Base-by-base conservation (phyloP, 2,329 filamentous ascomycete genomes). In the Fusarium sublunatum region DNA sequence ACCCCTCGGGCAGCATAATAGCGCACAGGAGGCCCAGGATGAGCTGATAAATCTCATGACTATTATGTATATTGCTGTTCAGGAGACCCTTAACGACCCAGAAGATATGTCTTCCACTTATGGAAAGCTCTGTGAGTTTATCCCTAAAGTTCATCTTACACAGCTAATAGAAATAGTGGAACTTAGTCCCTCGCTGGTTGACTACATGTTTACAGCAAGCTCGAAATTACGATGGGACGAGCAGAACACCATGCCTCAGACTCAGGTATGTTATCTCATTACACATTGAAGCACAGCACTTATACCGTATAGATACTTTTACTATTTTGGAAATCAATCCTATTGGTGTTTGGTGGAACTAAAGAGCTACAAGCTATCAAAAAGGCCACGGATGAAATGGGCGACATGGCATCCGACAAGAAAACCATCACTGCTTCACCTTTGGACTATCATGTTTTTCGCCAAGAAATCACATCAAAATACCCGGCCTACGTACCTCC, bases 401-500 rank as follows among this genome's bases (percentile, higher is more conserved):
- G 73, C 2, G 74, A 83, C 24, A 83, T 85, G 34, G 84, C 83
- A 58, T 88, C 88, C 68, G 86, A 87, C 46, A 89, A 91, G 66
- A 89, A 89, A n/a, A 82, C 91, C 40, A 94, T 99, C 59, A 96
- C 91, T 2, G 94, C 95, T 5, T 97, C 94, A 2, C 95, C 95
- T 5, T 80, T 99, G 10, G 95, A 99, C 72, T 99, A 99, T 73
- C 94, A 99, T 73, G 85, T 93, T 22, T 99, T 99, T 73, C 89
- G 95, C 32, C 94, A 97, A 75, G 95, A 99, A 75, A 94, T 99
- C 56, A 96, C 91, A 13, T 97, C 94, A 3, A 99, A 99, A 77
- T 99, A 99, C 74, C 95, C 95, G 10, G 91, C 95, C 3, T 99
- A 99, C 75, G 90, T 96, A 56, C 93, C 95, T 3, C 95, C 95